Evolutionary conservation across 2,329 filamentous ascomycete genomes (phyloP), one percentile per base, ranked within the genome.

Genomic region (Fusarium sublunatum): DNA sequence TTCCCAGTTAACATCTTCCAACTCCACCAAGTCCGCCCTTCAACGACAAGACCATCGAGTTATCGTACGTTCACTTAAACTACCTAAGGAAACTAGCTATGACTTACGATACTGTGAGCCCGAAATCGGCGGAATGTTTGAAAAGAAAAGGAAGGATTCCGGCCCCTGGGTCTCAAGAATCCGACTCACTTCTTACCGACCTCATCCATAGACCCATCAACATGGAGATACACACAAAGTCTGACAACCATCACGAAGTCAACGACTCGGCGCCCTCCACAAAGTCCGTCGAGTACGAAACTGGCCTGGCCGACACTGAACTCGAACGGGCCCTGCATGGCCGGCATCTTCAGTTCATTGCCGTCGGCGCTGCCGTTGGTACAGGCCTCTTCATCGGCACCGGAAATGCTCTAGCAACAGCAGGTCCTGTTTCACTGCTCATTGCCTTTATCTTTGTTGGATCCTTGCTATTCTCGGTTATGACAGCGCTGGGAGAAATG

Each of bases 301-400:
- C 82, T 19, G 74, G 76, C 13, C 53, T 67, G 12, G 69, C 79
- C 36, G 64, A 77, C 24, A 75, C 78, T 42, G 82, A 86, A 67
- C 78, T 86, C 4, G 74, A 83, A 70, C 80, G 85, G 53, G 84
- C 84, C 13, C 78, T 87, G 51, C 86, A 87, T 76, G 84, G 81
- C 68, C 79, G 85, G 28, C 85, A 88, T 64, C 85, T 88, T 44
- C 85, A 88, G 65, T 86, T 88, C 73, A 75, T 88, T 5, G 61
- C 61, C 4, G 60, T 64, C n/a, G 61, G 61, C 40, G 83, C 83
- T 59, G 85, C 83, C 22, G 88, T 89, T 62, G 86, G 86, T 52
- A 89, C 86, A 4, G 86, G 86, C 66, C 80, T 89, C 19, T 89
- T 89, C 72, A 81, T 89, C 58, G 61, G 62, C 6, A 53, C 57